phyloP scores from a whole-genome alignment of 2,329 filamentous ascomycete species.

The Ceratocystis papillata region DNA sequence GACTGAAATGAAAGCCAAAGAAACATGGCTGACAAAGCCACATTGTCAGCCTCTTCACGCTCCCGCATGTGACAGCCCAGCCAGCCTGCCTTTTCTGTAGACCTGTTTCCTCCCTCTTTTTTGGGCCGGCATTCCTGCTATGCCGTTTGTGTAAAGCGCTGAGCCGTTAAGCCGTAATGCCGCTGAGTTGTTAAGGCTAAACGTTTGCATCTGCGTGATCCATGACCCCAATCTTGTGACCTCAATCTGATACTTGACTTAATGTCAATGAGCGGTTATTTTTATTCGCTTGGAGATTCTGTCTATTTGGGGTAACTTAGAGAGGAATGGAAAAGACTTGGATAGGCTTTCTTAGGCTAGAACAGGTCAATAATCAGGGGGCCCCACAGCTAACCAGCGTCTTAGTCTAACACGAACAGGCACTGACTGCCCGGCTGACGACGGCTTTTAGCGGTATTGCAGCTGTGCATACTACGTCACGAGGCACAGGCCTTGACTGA shows the following conservation, averaged over 20 bases:
- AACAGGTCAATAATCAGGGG: too few species aligned
- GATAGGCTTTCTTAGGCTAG: too few species aligned
- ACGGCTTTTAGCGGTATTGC: slow-evolving; percentile 37
- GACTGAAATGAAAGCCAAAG: neutral
- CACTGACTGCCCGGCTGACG: slow-evolving; percentile 31
- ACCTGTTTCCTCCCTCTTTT: neutral
- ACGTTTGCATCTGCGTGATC: neutral
- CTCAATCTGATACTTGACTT: neutral
- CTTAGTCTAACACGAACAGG: neutral
- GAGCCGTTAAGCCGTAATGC: neutral
- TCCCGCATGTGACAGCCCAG: neutral
- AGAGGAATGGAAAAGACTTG: slow-evolving; percentile 1
- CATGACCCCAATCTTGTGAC: neutral
- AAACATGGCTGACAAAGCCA: slow-evolving; percentile 1
- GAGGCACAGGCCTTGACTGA: neutral
- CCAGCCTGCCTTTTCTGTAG: neutral
- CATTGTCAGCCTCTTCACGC: neutral
- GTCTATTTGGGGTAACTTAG: slow-evolving; percentile 25
- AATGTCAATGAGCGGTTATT: neutral
- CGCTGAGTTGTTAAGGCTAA: neutral
- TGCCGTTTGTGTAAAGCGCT: neutral
- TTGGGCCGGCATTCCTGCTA: neutral
- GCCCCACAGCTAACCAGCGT: too few species aligned
- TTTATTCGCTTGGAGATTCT: neutral
- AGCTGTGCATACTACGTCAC: neutral